phyloP scores from a whole-genome alignment of 768 basidiomycete species.

The Phallus indusiatus region DNA sequence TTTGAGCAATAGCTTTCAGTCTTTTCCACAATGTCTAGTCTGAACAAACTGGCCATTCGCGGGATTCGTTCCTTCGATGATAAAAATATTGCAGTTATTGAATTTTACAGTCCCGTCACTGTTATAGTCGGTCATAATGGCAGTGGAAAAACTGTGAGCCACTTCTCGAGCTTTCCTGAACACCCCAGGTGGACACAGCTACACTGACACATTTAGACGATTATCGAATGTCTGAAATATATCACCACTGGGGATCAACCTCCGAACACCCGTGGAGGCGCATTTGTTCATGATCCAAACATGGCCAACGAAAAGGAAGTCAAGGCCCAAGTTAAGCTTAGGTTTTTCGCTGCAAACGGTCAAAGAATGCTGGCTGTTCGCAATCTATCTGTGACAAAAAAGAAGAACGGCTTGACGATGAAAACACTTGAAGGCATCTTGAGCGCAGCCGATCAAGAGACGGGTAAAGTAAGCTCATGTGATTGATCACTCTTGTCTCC shows the following conservation, averaged over 20 bases:
- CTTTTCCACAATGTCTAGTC: conserved; percentile 48
- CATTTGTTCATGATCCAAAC: conserved; percentile 97
- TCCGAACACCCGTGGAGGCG: conserved; percentile 95
- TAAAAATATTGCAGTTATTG: conserved; percentile 86
- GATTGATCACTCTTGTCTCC: background rate
- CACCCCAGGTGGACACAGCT: background rate
- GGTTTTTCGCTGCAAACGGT: conserved; percentile 87
- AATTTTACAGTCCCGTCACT: conserved; percentile 95
- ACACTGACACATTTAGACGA: conserved; percentile 38
- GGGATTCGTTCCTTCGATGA: conserved; percentile 77
- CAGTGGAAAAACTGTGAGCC: conserved; percentile 77
- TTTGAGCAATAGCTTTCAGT: background rate
- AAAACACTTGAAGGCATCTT: conserved; percentile 94
- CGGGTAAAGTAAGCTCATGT: conserved; percentile 56
- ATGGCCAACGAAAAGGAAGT: conserved; percentile 99
- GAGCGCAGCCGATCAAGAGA: conserved; percentile 57
- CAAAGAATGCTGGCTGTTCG: conserved; percentile 83
- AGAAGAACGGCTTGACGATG: conserved; percentile 92
- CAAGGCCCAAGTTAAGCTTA: conserved; percentile 93
- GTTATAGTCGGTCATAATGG: conserved; percentile 99
- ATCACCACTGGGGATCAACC: conserved; percentile 98
- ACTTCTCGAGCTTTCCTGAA: background rate
- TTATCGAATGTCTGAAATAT: conserved; percentile 99
- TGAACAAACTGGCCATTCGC: conserved; percentile 85
- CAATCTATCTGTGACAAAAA: conserved; percentile 85